Evolutionary conservation across 176 grass and related monocot species (phyloP), one percentile per base, ranked within the genome.

Genomic region (Oryza rufipogon): DNA sequence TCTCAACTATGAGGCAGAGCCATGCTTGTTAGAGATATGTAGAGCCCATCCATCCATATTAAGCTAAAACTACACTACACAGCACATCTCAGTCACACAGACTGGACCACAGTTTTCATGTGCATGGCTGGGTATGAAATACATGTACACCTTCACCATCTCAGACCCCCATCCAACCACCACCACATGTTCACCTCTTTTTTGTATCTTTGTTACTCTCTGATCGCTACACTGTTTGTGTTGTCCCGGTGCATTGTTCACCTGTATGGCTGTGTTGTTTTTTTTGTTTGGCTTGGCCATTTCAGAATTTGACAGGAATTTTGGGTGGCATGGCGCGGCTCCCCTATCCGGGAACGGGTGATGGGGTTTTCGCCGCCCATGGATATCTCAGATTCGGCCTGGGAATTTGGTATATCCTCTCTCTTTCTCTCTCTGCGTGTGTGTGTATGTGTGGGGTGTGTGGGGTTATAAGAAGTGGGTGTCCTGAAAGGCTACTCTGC

Each of bases 281-380:
- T 66, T 73, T 88, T 84, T 20, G 23, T 77, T 66, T 66, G 80
- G 52, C 68, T 15, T 3, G 73, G 58, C 2, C 9, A 23, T 19
- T 22, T 41, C 20, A 63, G 9, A 77, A 46, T 16, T 28, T 46
- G 46, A 44, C 14, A 12, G 0, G 72, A 34, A 44, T 78, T 87
- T 87, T 84, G 85, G 80, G 85, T 91, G 89, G 81, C 54, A 19
- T 52, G 54, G 65, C 48, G 46, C 4, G 1, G 76, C n/a, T 76
- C 70, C 81, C 85, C 85, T 84, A 91, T 91, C 89, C 85, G 23
- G 17, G 23, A 89, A 87, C 76, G 85, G 65, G 84, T 83, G 88
- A 78, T 72, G 41, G 66, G 75, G 38, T 47, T 25, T 38, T 25
- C 8, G 76, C 77, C 9, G 48, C 52, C 73, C 63, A 54, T 76